Evolutionary conservation across 345 rosid species (phyloP).

Genomic region (Linum usitatissimum): DNA sequence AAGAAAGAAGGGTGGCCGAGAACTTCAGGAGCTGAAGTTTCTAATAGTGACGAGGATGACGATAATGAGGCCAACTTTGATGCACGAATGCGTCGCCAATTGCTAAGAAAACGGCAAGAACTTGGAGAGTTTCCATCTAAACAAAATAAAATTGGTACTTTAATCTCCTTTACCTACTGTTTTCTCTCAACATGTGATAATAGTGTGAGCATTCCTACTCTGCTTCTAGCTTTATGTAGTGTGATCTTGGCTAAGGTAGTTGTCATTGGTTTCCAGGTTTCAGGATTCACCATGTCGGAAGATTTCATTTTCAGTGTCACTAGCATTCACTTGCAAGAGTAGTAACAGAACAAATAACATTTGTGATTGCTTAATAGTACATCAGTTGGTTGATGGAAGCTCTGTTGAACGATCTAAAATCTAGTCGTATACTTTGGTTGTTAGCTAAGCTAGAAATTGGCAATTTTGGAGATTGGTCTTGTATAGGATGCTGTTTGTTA

Average conservation of each 20-base stretch:
- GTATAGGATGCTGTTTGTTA: background rate
- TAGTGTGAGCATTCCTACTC: background rate
- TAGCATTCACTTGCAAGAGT: background rate
- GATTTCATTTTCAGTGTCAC: background rate
- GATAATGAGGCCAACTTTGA: constrained; percentile 72
- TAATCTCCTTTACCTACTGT: background rate
- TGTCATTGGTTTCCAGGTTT: too few species aligned
- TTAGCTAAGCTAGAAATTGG: background rate
- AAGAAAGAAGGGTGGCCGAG: constrained; percentile 46
- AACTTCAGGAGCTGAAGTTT: constrained; percentile 32
- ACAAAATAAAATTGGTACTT: constrained; percentile 41
- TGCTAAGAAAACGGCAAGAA: constrained; percentile 57
- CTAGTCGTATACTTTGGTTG: background rate
- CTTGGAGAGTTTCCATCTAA: constrained; percentile 43
- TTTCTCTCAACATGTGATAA: background rate
- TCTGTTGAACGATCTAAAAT: background rate
- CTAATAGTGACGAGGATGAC: constrained; percentile 26
- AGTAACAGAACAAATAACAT: background rate
- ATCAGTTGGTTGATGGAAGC: background rate
- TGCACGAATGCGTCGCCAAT: constrained; percentile 71
- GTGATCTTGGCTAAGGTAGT: too few species aligned
- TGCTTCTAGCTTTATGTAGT: background rate
- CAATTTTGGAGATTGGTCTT: background rate
- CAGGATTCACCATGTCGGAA: background rate
- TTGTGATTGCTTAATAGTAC: background rate